A percentile compares a stretch with the other conserved stretches of the same genome.
These are phyloP conservation scores for Sporothrix pseudoabietina DNA, from an alignment of 2,329 filamentous ascomycete genomes.

Conservation along the genomic window DNA sequence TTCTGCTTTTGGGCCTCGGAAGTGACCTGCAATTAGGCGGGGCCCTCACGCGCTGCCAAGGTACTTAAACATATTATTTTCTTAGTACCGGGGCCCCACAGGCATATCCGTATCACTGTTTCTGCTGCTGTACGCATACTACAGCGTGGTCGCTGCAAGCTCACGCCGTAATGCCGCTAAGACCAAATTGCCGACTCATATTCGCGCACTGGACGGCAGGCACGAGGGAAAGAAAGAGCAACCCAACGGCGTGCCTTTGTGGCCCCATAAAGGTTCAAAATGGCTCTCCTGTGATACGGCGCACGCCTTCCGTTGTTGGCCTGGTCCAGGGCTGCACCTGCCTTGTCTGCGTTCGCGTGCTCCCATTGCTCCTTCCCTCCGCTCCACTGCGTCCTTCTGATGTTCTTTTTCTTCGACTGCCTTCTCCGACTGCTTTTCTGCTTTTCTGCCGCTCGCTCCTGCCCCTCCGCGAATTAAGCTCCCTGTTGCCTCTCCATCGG, in stretches of 20 bases:
- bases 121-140: constrained; percentile 10
- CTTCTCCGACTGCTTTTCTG: not conserved
- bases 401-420: not conserved
- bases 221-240: not conserved
- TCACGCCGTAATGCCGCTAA: constrained; percentile 25
- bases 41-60: constrained; percentile 12
- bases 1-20: constrained; percentile 12
- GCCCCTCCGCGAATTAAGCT: constrained; percentile 33
- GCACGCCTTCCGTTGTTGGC: constrained; percentile 16
- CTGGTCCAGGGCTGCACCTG: constrained; percentile 15
- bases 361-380: constrained; percentile 17
- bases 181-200: constrained; percentile 27
- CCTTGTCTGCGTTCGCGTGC: constrained; percentile 7
- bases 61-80: constrained; percentile 17
- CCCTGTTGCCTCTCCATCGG: constrained; percentile 22
- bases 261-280: not conserved
- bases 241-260: not conserved
- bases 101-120: constrained; percentile 5
- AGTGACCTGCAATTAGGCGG: constrained; percentile 23
- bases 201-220: constrained; percentile 19
- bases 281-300: constrained; percentile 19
- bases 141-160: not conserved
- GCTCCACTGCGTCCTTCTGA: not conserved
- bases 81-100: constrained; percentile 12
- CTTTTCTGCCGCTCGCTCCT: constrained; percentile 3